Evolutionary conservation across 202 grass and related monocot species (phyloP), one percentile per base, ranked within the genome.

Genomic region (Setaria italica): DNA sequence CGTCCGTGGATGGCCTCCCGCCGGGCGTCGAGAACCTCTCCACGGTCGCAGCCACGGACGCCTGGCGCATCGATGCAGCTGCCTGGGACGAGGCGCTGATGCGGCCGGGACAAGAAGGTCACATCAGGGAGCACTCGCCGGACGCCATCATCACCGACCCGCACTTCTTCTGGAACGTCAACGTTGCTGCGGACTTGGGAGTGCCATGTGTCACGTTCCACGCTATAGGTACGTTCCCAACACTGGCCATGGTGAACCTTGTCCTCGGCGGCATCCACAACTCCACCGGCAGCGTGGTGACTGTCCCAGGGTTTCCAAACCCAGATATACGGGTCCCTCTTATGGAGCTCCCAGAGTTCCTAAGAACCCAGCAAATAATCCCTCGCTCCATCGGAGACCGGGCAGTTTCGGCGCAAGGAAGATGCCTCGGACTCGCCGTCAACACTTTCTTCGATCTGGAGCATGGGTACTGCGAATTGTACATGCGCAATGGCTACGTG

Each of bases 391-490:
- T 14, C 6, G 14, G 63, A 7, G 33, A 17, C 6, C 63, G 15
- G 6, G 3, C 2, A 0, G 6, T 2, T 16, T 39, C 34, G 1
- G 15, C 64, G 3, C 34, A 10, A 1, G 34, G 69, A 1, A 63
- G 33, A 0, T 68, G 59, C 58, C 60, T 84, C 32, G 91, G 94
- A n/a, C 7, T 88, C 32, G 72, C 20, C 11, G 33, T 92, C 7
- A 97, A 94, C 88, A 89, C 80, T 32, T 90, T 87, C 76, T 37
- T 74, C 2, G 79, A 62, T 45, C 63, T 97, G 7, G 94, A 94
- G 59, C 49, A 42, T 9, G 56, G 60, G 46, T 94, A 92, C 70
- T 92, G 88, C 30, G 86, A 91, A 4, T 25, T 67, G 67, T 74
- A 16, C 29, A 20, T 29, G 9, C 4, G 19, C 81, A 9, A 19